Conservation (phyloP, 2,329 filamentous ascomycete species). For the Exophiala xenobiotica region DNA sequence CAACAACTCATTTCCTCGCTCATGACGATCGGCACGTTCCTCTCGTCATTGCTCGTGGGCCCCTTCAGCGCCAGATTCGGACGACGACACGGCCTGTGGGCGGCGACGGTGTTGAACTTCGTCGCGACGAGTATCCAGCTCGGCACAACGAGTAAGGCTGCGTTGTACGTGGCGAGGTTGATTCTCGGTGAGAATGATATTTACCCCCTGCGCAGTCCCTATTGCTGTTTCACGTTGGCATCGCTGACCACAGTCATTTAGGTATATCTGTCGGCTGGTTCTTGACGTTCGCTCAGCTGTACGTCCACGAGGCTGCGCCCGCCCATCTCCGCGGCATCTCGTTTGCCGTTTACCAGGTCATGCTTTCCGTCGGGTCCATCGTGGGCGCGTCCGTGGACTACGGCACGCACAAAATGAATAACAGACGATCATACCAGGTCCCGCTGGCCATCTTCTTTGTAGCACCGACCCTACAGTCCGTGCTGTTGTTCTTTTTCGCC, state of each 20-base stretch:
- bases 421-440: conserved; percentile 23
- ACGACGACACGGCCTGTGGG: conserved; percentile 48
- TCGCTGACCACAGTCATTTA: too few relatives aligned
- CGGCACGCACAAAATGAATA: conserved; percentile 19
- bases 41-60: conserved; percentile 51
- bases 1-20: conserved; percentile 55
- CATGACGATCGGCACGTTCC: conserved; percentile 52
- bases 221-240: too few relatives aligned
- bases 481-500: conserved; percentile 23
- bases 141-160: conserved; percentile 41
- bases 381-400: conserved; percentile 22
- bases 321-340: conserved; percentile 50
- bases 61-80: conserved; percentile 50
- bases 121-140: conserved; percentile 48
- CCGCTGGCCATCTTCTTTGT: conserved; percentile 27
- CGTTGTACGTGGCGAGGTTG: conserved; percentile 49
- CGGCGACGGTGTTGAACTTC: conserved; percentile 47
- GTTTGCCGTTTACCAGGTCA: conserved; percentile 41
- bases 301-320: conserved; percentile 50
- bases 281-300: conserved; percentile 49
- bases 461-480: conserved; percentile 20
- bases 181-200: conserved; percentile 37
- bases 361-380: conserved; percentile 24
- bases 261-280: conserved; percentile 45
- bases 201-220: neutral